Conservation (phyloP, 1,284 basidiomycete genomes). For the Xerocomus minutiporus region DNA sequence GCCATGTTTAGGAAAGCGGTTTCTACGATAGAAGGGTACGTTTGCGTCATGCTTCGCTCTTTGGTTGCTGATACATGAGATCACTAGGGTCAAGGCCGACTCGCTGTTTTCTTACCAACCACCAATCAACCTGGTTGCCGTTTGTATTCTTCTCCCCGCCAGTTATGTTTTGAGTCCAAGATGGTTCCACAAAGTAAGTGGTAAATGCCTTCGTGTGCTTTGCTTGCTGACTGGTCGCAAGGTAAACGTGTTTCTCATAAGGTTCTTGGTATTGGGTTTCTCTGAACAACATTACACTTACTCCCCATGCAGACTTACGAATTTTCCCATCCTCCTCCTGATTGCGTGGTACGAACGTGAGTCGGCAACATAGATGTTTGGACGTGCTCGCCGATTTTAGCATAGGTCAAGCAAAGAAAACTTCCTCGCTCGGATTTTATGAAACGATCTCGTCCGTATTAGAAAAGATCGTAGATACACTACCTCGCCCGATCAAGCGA, state of each 20-base stretch:
- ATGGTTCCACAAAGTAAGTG: slow-evolving; percentile 78
- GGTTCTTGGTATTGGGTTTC: slow-evolving; percentile 36
- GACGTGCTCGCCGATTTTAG: slow-evolving; percentile 2
- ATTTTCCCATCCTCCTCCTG: slow-evolving; percentile 77
- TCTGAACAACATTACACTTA: slow-evolving; percentile 2
- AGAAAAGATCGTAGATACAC: slow-evolving; percentile 65
- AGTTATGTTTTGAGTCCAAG: slow-evolving; percentile 72
- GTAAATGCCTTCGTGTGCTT: background rate
- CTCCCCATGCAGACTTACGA: slow-evolving; percentile 57
- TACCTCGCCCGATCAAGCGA: slow-evolving; percentile 68
- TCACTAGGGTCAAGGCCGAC: slow-evolving; percentile 73
- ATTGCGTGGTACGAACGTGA: slow-evolving; percentile 80
- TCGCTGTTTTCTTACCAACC: slow-evolving; percentile 92
- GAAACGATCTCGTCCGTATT: slow-evolving; percentile 65
- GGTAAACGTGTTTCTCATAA: slow-evolving; percentile 85
- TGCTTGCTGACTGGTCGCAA: slow-evolving; percentile 30
- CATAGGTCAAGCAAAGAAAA: slow-evolving; percentile 56
- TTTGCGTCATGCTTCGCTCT: background rate
- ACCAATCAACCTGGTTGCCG: slow-evolving; percentile 80
- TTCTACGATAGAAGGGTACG: slow-evolving; percentile 81
- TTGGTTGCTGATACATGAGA: slow-evolving; percentile 23
- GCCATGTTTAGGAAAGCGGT: slow-evolving; percentile 92
- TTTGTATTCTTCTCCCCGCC: slow-evolving; percentile 78
- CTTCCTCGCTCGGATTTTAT: slow-evolving; percentile 59
- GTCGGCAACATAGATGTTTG: slow-evolving; percentile 1